Conservation (phyloP, 805 yeast genomes). For the Saccharomyces paradoxus region DNA sequence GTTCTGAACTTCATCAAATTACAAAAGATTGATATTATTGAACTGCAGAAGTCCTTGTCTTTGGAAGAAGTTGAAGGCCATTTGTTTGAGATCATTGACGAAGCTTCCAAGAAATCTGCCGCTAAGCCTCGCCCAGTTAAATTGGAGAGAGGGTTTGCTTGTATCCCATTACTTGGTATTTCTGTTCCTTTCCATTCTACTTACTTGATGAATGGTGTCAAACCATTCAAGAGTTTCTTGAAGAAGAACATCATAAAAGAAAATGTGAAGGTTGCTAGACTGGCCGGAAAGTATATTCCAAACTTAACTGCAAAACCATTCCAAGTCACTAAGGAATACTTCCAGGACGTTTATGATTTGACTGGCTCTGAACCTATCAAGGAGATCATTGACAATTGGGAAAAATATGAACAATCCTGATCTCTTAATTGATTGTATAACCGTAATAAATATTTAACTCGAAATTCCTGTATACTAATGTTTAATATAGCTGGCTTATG, state of each 20-base stretch:
- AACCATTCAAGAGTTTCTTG: constrained; percentile 97
- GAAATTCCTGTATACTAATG: neutral
- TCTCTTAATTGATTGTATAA: neutral
- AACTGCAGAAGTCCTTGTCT: constrained; percentile 72
- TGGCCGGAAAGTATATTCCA: constrained; percentile 94
- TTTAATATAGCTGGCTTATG: neutral
- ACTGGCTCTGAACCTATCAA: constrained; percentile 89
- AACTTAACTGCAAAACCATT: constrained; percentile 98
- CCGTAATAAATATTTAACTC: neutral
- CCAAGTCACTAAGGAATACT: constrained; percentile 90
- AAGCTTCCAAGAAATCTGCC: constrained; percentile 68
- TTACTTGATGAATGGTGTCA: constrained; percentile 96
- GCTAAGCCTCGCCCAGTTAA: constrained; percentile 96
- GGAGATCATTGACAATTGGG: constrained; percentile 92
- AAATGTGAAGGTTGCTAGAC: constrained; percentile 88
- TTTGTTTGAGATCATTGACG: constrained; percentile 77
- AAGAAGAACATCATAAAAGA: constrained; percentile 91
- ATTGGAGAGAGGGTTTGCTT: constrained; percentile 95
- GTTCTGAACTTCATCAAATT: constrained; percentile 88
- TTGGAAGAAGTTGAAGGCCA: constrained; percentile 85
- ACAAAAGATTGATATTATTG: constrained; percentile 88
- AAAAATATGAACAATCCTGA: constrained; percentile 45
- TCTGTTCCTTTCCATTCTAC: constrained; percentile 99
- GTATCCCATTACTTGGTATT: constrained; percentile 95
- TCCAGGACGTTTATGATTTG: constrained; percentile 87